These are phyloP conservation scores for Citrus sp. DNA, from an alignment of 345 rosid species.

Conservation along the genomic window DNA sequence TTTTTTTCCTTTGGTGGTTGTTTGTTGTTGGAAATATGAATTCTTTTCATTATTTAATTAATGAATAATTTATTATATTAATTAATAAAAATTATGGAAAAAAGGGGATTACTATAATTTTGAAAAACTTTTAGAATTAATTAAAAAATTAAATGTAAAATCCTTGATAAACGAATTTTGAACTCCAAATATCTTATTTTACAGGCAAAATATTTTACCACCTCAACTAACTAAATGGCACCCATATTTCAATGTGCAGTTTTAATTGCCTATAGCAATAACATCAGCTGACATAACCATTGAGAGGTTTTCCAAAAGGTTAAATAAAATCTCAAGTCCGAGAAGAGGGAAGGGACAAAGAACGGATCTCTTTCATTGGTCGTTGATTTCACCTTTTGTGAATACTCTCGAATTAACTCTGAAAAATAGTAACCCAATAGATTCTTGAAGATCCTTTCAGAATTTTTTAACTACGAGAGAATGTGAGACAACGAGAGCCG, in stretches of 20 bases:
- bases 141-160: no score
- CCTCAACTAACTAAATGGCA: no score
- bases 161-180: no score
- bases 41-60: no score
- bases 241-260: accelerated
- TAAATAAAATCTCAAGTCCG: background rate
- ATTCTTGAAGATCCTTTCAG: background rate
- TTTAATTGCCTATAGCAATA: background rate
- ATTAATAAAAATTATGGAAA: no score
- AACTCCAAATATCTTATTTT: accelerated
- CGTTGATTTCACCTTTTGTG: background rate
- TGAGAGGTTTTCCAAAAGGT: background rate
- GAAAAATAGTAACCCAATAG: background rate
- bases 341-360: background rate
- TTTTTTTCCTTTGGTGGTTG: no score
- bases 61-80: no score
- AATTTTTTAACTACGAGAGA: background rate
- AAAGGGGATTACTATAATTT: no score
- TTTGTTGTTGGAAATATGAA: no score
- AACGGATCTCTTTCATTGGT: background rate
- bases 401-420: background rate
- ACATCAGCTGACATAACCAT: background rate
- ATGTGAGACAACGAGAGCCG: background rate
- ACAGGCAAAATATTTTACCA: no score
- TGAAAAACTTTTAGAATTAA: no score